Base-by-base conservation (phyloP, 1,139 yeast genomes). In the Saccharomyces hybrid region DNA sequence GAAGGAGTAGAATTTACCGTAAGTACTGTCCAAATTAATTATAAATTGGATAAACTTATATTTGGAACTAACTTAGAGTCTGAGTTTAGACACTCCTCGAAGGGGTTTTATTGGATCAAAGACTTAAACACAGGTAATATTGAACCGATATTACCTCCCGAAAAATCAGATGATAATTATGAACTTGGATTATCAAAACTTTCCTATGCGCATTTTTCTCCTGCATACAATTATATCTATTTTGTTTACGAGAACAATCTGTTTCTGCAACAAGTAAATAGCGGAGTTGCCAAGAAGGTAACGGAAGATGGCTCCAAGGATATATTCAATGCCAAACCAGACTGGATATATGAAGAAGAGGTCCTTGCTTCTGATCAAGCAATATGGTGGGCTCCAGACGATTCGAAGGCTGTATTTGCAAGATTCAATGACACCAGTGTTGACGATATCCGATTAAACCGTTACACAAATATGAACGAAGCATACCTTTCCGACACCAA, bases 331-430 rank as follows among this genome's bases (percentile, higher is more conserved):
- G 99, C 96, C 0, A 85, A 82, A 58, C 86, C 97, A 0, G 99
- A 93, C 64, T 93, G 99, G 99, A 88, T 93, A 0, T 93, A 93
- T 66, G 99, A 93, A 68, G 99, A 95, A 64, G 99, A 95, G 64
- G 90, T 93, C 0, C 69, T 85, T 4, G 76, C 79, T 0, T 73
- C 76, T 5, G 88, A 85, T 60, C 73, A 73, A 47, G 82, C 95
- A 2, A 69, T 89, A 25, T 93, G 96, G 96, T 93, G 97, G 96
- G 78, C 93, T 13, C 85, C 87, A 0, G 82, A 85, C 61, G 90
- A 87, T 58, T 69, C 80, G 5, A 73, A 76, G 56, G 65, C 93
- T 51, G 79, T 90, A 0, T 93, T 76, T 65, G 76, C 88, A 48
- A 76, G 79, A 46, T 76, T 88, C 16, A 81, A 93, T 67, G 97